phyloP scores from a whole-genome alignment of 2,329 filamentous ascomycete genomes.

The Fusarium continuum region DNA sequence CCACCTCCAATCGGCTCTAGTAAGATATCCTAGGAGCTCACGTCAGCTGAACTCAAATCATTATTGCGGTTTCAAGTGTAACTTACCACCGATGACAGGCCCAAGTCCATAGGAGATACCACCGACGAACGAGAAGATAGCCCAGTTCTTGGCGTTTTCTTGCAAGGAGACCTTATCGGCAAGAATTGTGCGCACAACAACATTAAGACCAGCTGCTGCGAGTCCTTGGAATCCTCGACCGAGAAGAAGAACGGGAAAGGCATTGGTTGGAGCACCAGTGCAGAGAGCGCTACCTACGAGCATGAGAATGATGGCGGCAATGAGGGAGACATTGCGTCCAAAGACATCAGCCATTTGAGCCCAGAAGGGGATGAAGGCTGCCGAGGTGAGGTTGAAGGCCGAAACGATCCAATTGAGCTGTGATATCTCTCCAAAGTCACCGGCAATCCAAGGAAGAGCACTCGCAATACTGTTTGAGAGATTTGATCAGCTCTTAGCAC shows the following conservation, averaged over 20 bases:
- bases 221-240: conserved; percentile 71
- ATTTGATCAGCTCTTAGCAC: conserved; percentile 2
- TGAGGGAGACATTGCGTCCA: conserved; percentile 67
- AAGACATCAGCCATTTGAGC: conserved; percentile 72
- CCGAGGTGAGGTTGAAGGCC: conserved; percentile 72
- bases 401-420: conserved; percentile 76
- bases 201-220: conserved; percentile 68
- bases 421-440: conserved; percentile 67
- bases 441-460: conserved; percentile 63
- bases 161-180: conserved; percentile 69
- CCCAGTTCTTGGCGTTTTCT: conserved; percentile 70
- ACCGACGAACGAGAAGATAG: conserved; percentile 67
- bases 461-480: conserved; percentile 45
- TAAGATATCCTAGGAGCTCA: conserved; percentile 54
- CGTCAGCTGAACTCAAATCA: conserved; percentile 3
- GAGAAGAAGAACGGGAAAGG: conserved; percentile 68
- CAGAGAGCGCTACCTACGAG: conserved; percentile 69
- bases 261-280: conserved; percentile 61
- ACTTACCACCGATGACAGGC: conserved; percentile 65
- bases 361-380: conserved; percentile 73
- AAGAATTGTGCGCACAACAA: conserved; percentile 69
- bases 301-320: conserved; percentile 65
- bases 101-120: conserved; percentile 69
- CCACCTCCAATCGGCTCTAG: conserved; percentile 69
- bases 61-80: too few species aligned